A percentile compares a stretch with the other conserved stretches of the same genome.
These are phyloP conservation scores for Hemisphaericaspora lyxosophila DNA, from an alignment of 1,139 yeast species.

Conservation along the genomic window DNA sequence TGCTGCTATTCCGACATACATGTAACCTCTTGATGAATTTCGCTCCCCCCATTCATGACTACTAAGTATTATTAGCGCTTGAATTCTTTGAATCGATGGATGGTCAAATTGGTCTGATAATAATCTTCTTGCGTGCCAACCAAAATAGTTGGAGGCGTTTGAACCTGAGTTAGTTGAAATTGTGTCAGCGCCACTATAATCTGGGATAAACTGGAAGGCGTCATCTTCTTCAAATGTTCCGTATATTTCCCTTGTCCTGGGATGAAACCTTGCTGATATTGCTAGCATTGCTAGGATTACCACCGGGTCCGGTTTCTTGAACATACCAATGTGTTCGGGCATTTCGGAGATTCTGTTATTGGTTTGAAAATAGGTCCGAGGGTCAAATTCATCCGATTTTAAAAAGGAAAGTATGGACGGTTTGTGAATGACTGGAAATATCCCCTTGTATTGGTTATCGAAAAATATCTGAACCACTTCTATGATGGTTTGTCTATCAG, in stretches of 20 bases:
- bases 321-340: too few relatives aligned
- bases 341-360: too few relatives aligned
- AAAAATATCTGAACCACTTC: conserved; percentile 32
- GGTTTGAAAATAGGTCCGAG: conserved; percentile 25
- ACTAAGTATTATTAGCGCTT: conserved; percentile 35
- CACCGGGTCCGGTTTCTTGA: conserved; percentile 30
- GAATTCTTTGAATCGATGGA: conserved; percentile 38
- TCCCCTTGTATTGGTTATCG: conserved; percentile 34
- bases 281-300: conserved; percentile 34
- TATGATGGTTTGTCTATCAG: conserved; percentile 23
- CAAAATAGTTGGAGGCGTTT: conserved; percentile 38
- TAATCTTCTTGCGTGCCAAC: conserved; percentile 35
- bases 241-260: conserved; percentile 26
- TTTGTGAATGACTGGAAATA: conserved; percentile 33
- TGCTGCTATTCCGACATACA: conserved; percentile 40
- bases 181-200: background rate
- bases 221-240: conserved; percentile 30
- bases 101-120: conserved; percentile 35
- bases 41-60: conserved; percentile 47
- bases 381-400: conserved; percentile 26
- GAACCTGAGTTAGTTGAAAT: conserved; percentile 16
- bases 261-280: conserved; percentile 35
- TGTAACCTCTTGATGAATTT: conserved; percentile 35
- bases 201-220: conserved; percentile 13
- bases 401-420: conserved; percentile 30